Percentiles rank a stretch among this genome's conserved stretches.
These are phyloP conservation scores for Magnaporthales sp. DNA, from an alignment of 2,329 filamentous ascomycete species.

Conservation along the genomic window DNA sequence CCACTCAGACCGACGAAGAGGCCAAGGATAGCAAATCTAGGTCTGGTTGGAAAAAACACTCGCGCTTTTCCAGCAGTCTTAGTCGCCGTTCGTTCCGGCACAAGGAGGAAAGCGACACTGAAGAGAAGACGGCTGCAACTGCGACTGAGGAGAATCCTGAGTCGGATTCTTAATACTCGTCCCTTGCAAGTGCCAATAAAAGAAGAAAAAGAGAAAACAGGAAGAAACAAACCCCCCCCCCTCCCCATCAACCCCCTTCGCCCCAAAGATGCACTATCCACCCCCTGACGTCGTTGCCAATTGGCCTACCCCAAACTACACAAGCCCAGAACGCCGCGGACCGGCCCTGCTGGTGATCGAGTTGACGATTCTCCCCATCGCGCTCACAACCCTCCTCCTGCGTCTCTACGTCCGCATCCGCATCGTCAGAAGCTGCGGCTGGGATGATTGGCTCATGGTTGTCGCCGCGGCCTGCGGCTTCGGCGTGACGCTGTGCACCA, in stretches of 20 bases:
- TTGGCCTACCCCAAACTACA: conserved; percentile 30
- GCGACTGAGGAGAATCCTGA: not conserved
- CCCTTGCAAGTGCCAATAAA: not conserved
- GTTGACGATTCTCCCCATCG: conserved; percentile 22
- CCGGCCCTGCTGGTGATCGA: conserved; percentile 28
- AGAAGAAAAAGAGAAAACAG: no score
- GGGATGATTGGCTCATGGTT: conserved; percentile 34
- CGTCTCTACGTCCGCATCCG: conserved; percentile 27
- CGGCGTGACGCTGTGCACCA: conserved; percentile 3
- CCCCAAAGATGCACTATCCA: conserved; percentile 23
- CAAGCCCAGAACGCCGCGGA: conserved; percentile 26
- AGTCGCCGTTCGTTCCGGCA: not conserved
- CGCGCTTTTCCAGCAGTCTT: not conserved
- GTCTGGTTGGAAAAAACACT: not conserved
- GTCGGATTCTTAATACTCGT: not conserved
- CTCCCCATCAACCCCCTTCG: not conserved
- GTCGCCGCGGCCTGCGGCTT: conserved; percentile 18
- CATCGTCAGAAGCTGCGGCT: conserved; percentile 23
- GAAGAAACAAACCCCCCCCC: not conserved
- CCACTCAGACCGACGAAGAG: not conserved
- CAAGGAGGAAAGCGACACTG: not conserved
- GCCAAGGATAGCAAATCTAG: not conserved
- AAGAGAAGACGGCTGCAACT: not conserved
- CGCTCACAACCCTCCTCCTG: conserved; percentile 23
- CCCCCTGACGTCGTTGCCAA: conserved; percentile 23